Evolutionary conservation across 345 rosid species (phyloP), one percentile per base, ranked within the genome.

Genomic region (Geranium rotundifolium): DNA sequence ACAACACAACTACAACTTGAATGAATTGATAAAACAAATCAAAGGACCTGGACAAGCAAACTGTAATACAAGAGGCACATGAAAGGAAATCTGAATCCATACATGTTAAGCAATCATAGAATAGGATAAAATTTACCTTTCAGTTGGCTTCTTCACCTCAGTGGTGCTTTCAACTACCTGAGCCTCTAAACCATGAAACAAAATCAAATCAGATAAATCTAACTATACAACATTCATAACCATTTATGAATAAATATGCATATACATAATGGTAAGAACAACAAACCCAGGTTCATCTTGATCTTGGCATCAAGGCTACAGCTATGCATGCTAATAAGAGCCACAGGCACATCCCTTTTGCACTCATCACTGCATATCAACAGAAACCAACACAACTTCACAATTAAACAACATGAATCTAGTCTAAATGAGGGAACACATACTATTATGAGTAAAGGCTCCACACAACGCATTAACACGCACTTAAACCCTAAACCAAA

Each of bases 271-370:
- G 31, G 52, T 31, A 58, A 34, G 17, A 54, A 54, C 3, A 17
- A 58, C 71, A 18, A 1, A 92, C 97, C 91, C 57, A 86, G 71
- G 59, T 85, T 86, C 84, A 80, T 82, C 80, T 82, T 82, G 71
- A 90, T 88, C 60, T 79, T 86, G 23, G 89, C 95, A 46, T 93
- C 99, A 70, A 93, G 97, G 67, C 96, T 82, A 63, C 96, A 90
- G 65, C 77, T 79, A 39, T 93, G 97, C 79, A 93, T 76, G 17
- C 79, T 65, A 17, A 93, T 85, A 17, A 90, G 92, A 19, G 83
- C 99, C 19, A 90, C 88, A 0, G 99, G 83, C 2, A 93, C 92
- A 54, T 76, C 63, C 79, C 81, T 86, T 54, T 67, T 86, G 74
- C 99, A 90, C 70, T 79, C 88, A 2, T 83, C 95, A 63, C 97